Percentiles rank a stretch among this genome's conserved stretches.
These are phyloP conservation scores for Skeletonema potamos DNA, from an alignment of 108 stramenopile genomes.

Conservation along the genomic window DNA sequence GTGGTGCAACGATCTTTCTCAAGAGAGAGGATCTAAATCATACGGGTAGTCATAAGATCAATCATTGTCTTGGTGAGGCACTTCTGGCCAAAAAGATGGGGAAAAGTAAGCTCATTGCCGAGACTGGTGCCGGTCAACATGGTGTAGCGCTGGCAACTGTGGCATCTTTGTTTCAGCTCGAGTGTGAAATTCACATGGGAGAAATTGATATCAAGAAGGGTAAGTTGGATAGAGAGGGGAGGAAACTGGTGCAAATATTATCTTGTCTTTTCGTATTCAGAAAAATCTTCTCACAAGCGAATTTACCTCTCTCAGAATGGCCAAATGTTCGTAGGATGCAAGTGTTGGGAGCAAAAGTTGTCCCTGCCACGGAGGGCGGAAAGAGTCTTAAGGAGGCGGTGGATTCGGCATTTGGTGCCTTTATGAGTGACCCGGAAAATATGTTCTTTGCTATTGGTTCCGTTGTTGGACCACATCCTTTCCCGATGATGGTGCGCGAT, in stretches of 20 bases:
- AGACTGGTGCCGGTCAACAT: slow-evolving; percentile 97
- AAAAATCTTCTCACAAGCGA: no score
- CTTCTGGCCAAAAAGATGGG: slow-evolving; percentile 90
- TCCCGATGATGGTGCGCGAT: slow-evolving; percentile 93
- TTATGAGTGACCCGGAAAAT: slow-evolving; percentile 88
- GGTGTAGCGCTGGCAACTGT: slow-evolving; percentile 94
- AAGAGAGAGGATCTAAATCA: slow-evolving; percentile 95
- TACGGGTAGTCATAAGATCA: slow-evolving; percentile 95
- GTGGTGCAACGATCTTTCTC: slow-evolving; percentile 89
- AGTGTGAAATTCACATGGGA: slow-evolving; percentile 94
- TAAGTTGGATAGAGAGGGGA: not conserved
- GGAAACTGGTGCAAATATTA: slow-evolving; percentile 47
- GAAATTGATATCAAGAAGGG: not conserved
- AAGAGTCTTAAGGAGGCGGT: slow-evolving; percentile 92
- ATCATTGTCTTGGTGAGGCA: slow-evolving; percentile 94
- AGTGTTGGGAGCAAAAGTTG: slow-evolving; percentile 91
- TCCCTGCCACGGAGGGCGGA: slow-evolving; percentile 81
- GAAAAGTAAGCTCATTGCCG: slow-evolving; percentile 92
- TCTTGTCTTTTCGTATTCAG: no score
- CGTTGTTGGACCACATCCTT: slow-evolving; percentile 96
- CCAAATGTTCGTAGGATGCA: slow-evolving; percentile 95
- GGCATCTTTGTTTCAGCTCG: slow-evolving; percentile 84
- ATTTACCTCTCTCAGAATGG: no score
- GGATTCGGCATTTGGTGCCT: slow-evolving; percentile 93
- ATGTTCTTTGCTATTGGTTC: slow-evolving; percentile 94